Evolutionary conservation across 1,284 basidiomycete genomes (phyloP), one percentile per base, ranked within the genome.

Genomic region (Takashimella koratensis): DNA sequence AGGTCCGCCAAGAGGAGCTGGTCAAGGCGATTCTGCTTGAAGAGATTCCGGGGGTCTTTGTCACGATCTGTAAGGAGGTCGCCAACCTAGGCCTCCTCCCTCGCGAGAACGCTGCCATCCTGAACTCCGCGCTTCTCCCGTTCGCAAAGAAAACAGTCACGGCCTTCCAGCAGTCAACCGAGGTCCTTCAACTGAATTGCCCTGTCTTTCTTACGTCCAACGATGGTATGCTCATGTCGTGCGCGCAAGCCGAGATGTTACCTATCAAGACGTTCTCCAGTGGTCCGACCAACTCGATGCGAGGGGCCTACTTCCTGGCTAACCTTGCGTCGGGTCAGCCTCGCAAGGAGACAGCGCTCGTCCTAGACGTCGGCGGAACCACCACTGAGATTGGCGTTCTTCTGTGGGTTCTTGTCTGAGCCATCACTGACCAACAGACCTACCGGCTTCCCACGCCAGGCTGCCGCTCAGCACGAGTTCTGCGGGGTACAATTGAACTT

Each of bases 181-280:
- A 69, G 41, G 70, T 75, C 1, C 77, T 83, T 3, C 70, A 75
- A 4, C 76, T 83, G 20, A 60, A 63, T 6, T 82, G 81, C 54
- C 81, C 82, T 0, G 65, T 84, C 6, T 83, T 80, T 71, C 71
- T 84, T n/a, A 83, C 82, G 2, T 80, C 81, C 56, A 71, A 74
- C 67, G 83, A 84, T 51, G 83, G 82, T 16, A 84, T 82, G 11
- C 73, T 84, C 23, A 78, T 83, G 40, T 77, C 75, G 3, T 81
- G 79, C 21, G 69, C 75, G 1, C 74, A 80, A 46, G 83, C 83
- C 4, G 80, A 80, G 0, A 74, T 73, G 19, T 69, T 85, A 41
- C 84, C 83, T 21, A 84, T 85, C 56, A 78, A 81, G 39, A 85
- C 83, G 0, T 84, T 85, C 67, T 81, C 81, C 0, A 81, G 79